A percentile compares a stretch with the other conserved stretches of the same genome.
Conservation (phyloP, 176 grass and related monocot genomes). For the Areca catechu region DNA sequence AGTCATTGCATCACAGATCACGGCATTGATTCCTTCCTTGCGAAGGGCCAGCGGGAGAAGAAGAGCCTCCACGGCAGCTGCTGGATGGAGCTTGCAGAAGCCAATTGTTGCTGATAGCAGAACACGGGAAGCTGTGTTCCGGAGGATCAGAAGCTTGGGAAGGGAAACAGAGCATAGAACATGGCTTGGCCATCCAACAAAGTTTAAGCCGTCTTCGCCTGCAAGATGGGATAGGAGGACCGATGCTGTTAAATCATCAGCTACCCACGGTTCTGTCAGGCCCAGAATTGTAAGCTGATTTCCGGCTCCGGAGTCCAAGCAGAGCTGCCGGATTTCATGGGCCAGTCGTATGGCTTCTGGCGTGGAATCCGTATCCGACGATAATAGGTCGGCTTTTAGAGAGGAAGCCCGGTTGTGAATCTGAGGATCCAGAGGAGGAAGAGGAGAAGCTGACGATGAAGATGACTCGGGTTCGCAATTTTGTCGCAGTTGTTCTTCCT, state of each 20-base stretch:
- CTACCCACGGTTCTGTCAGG: slow-evolving; percentile 63
- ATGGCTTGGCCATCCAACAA: slow-evolving; percentile 25
- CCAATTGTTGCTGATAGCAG: slow-evolving; percentile 42
- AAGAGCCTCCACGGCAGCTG: slow-evolving; percentile 46
- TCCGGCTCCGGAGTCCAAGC: slow-evolving; percentile 28
- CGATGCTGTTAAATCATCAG: slow-evolving; percentile 40
- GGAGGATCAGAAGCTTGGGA: slow-evolving; percentile 49
- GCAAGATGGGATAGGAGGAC: slow-evolving; percentile 43
- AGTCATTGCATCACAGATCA: slow-evolving; percentile 48
- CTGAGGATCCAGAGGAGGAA: slow-evolving; percentile 19
- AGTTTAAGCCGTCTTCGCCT: slow-evolving; percentile 18
- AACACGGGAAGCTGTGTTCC: slow-evolving; percentile 43
- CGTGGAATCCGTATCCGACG: slow-evolving; percentile 41
- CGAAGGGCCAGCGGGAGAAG: slow-evolving; percentile 61
- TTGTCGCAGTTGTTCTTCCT: slow-evolving; percentile 1
- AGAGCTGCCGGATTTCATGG: slow-evolving; percentile 45
- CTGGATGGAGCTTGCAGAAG: slow-evolving; percentile 62
- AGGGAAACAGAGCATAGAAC: slow-evolving; percentile 60
- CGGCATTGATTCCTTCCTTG: slow-evolving; percentile 42
- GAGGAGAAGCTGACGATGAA: neutral
- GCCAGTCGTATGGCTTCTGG: slow-evolving; percentile 26
- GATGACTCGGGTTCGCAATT: neutral
- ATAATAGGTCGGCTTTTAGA: slow-evolving; percentile 30
- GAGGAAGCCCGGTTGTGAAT: slow-evolving; percentile 12
- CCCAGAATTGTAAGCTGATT: slow-evolving; percentile 39